Percentiles rank a stretch among this genome's conserved stretches.
phyloP scores from a whole-genome alignment of 257 asterid species.

The Cruciata laevipes region DNA sequence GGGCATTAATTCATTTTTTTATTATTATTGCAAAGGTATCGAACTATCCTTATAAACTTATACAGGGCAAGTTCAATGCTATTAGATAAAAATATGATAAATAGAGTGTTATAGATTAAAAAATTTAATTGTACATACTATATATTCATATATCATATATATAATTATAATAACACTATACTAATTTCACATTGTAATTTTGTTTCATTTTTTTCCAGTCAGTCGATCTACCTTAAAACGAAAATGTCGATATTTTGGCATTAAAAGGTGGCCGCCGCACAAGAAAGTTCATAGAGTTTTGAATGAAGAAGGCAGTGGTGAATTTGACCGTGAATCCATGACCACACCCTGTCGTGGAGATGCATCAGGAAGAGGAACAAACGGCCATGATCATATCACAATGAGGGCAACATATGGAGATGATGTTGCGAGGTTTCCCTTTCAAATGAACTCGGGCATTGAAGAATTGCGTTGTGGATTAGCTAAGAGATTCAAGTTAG shows the following conservation, averaged over 20 bases:
- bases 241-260: not conserved
- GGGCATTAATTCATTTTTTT: no score
- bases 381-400: not conserved
- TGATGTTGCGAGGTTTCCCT: not conserved
- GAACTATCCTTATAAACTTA: no score
- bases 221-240: not conserved
- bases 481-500: not conserved
- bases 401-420: not conserved
- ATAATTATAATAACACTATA: no score
- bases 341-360: not conserved
- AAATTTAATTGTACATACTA: no score
- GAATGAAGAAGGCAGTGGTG: not conserved
- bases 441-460: not conserved
- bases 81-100: no score
- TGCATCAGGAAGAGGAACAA: not conserved
- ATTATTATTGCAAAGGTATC: no score
- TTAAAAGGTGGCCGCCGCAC: not conserved
- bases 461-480: not conserved
- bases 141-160: no score
- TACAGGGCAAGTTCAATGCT: no score
- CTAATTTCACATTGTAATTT: no score
- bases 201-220: not conserved
- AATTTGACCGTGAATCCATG: not conserved
- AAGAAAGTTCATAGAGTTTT: not conserved
- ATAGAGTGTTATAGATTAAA: no score